Evolutionary conservation across 345 rosid species (phyloP), one percentile per base, ranked within the genome.

Genomic region (Pistacia integerrima): DNA sequence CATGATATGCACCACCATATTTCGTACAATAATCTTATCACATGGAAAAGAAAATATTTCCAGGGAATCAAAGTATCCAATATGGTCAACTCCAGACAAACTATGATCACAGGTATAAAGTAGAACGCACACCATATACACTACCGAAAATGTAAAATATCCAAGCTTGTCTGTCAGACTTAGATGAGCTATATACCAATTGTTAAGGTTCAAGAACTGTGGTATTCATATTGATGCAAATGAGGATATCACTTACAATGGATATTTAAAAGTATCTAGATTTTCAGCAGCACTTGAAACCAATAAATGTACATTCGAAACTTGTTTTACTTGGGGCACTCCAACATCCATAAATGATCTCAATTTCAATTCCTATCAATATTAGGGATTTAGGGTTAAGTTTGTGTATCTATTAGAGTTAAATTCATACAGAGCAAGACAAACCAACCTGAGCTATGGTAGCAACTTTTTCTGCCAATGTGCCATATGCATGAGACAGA

Each of bases 401-500:
- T 48, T 67, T 46, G 36, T 25, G 35, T 14, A 46, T 25, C 25
- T 25, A 25, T 67, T 67, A 67, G 2, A 7, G 17, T 41, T 41
- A 5, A 41, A 41, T 41, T 41, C 46, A 67, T 33, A 73, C 7
- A 16, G 61, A 20, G 63, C 51, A 67, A n/a, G 9, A 60, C 67
- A 71, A 76, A 83, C 84, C 54, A 76, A 92, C 99, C 97, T 96
- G 97, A 79, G 99, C 98, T 77, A 96, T 92, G 75, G 79, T 82
- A 71, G 99, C 99, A 6, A 96, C 97, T 66, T 85, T 87, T 75
- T 86, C 97, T 52, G 97, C 98, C 80, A 85, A 68, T 62, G 87
- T 90, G 74, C 98, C 99, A 85, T 96, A 96, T 36, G 99, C 93
- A 85, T 83, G 97, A 62, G 98, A 95, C 81, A 95, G 84, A 84